Base-by-base conservation (phyloP, 2,329 filamentous ascomycete genomes). In the Colletotrichum chrysophilum region DNA sequence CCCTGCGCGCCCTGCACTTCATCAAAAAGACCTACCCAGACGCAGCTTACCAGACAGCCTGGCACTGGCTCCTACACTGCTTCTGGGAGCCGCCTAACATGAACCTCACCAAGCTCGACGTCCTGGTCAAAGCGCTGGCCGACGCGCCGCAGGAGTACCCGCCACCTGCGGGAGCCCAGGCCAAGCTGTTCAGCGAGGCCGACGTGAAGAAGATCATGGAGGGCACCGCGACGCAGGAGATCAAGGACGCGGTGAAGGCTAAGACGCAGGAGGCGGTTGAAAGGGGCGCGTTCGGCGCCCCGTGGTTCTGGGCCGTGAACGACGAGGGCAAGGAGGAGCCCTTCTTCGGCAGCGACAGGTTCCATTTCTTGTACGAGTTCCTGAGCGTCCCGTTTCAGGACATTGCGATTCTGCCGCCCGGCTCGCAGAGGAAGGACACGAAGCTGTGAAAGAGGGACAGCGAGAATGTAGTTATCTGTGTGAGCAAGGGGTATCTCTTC, bases 281-380 rank as follows among this genome's bases (percentile, higher is more conserved):
- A 48, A 86, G 85, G 66, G 94, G 94, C 0, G 94, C 94, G 0
- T 96, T 94, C 83, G 95, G 95, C 0, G 91, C 92, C 66, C 95
- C 95, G 2, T 96, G 94, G 94, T 87, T 94, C 76, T 93, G 92
- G 89, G 94, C 92, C 4, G 88, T 87, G 21, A 91, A 93, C 79
- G 82, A 80, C 3, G 82, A 89, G 76, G 93, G 93, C 0, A 83
- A 88, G 71, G 88, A 88, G 65, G 92, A 94, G 85, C 91, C 93
- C 0, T 95, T 96, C 82, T 96, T 96, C 83, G 94, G 94, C 4
- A 95, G 93, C 84, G 94, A 96, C 84, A 92, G 93, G 73, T 94
- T 93, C 82, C 89, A 92, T 78, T 94, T 91, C 79, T 89, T 96
- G 78, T 96, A 93, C 84, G 86, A 90, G 74, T 93, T 91, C 80